phyloP scores from a whole-genome alignment of 1,139 yeast species.

The Lodderomyces elongisporus region DNA sequence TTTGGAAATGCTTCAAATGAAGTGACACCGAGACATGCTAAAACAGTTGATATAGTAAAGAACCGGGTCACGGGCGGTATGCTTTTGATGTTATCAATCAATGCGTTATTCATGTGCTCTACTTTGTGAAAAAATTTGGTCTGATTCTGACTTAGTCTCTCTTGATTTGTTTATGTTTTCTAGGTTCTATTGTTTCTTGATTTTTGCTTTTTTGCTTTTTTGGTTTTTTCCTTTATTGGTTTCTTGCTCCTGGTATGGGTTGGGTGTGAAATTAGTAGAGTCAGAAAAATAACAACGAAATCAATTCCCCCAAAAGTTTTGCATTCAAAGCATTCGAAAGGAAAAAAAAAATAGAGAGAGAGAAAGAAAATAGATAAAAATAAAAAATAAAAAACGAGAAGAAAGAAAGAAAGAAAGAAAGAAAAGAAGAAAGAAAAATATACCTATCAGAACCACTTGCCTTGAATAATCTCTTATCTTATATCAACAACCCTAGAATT shows the following conservation, averaged over 20 bases:
- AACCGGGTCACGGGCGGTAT: slow-evolving; percentile 48
- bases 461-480: too few species aligned
- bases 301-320: too few species aligned
- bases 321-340: too few species aligned
- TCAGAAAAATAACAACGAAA: too few species aligned
- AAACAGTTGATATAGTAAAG: slow-evolving; percentile 35
- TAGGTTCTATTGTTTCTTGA: background rate
- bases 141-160: background rate
- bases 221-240: background rate
- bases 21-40: slow-evolving; percentile 25
- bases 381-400: too few species aligned
- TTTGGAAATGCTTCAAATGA: slow-evolving; percentile 7
- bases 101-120: slow-evolving; percentile 12
- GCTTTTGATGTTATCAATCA: slow-evolving; percentile 27
- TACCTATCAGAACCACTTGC: too few species aligned
- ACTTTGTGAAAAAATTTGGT: too few species aligned
- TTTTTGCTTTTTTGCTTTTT: background rate
- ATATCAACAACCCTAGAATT: too few species aligned
- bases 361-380: too few species aligned
- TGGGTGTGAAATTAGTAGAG: background rate
- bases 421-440: too few species aligned
- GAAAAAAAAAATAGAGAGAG: too few species aligned
- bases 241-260: background rate
- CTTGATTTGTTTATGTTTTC: background rate
- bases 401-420: too few species aligned